Percentiles rank a stretch among this genome's conserved stretches.
phyloP scores from a whole-genome alignment of 306 rosid species.

The Cucumis melo region DNA sequence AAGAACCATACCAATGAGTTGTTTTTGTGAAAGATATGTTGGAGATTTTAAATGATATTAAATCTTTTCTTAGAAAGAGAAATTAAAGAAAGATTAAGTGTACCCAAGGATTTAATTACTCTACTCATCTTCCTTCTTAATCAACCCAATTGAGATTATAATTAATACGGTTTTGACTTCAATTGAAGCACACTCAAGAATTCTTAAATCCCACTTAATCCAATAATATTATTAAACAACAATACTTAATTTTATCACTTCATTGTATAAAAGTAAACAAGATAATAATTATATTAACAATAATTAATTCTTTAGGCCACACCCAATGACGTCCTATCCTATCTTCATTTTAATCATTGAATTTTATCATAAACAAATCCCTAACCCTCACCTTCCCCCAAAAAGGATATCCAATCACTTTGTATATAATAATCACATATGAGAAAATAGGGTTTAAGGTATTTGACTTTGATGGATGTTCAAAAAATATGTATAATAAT shows the following conservation, averaged over 20 bases:
- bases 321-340: background rate
- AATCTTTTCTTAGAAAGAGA: background rate
- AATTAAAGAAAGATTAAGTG: background rate
- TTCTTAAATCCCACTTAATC: background rate
- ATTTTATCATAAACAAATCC: background rate
- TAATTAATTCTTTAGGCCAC: background rate
- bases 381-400: too few relatives aligned
- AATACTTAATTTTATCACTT: background rate
- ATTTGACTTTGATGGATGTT: too few relatives aligned
- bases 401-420: too few relatives aligned
- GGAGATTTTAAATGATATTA: background rate
- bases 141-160: background rate
- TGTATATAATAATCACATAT: too few relatives aligned
- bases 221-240: background rate
- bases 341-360: background rate
- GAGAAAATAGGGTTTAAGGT: too few relatives aligned
- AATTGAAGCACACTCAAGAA: background rate
- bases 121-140: background rate
- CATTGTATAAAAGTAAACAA: background rate
- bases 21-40: background rate
- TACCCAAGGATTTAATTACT: background rate
- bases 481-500: too few relatives aligned
- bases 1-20: too few relatives aligned
- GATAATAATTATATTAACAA: background rate
- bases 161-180: background rate